Evolutionary conservation across 2,329 filamentous ascomycete species (phyloP).

Genomic region (Hypoxylon sp.): DNA sequence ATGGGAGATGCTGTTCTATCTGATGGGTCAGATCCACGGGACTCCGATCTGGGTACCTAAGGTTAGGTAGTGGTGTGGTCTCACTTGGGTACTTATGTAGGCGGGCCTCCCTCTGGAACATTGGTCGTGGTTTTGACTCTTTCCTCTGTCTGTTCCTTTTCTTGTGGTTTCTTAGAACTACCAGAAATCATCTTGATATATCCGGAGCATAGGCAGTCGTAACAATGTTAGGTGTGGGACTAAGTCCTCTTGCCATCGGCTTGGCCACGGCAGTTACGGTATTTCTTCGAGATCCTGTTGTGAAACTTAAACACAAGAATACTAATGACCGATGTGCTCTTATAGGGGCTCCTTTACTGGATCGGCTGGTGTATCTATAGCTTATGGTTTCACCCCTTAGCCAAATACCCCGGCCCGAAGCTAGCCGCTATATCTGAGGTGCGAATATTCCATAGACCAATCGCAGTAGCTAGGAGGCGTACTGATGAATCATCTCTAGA

Average conservation of each 20-base stretch:
- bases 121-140: no score
- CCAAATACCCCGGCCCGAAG: conserved; percentile 43
- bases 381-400: conserved; percentile 42
- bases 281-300: not conserved
- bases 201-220: not conserved
- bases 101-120: no score
- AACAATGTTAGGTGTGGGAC: conserved; percentile 8
- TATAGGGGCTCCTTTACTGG: conserved; percentile 24
- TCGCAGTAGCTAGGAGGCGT: not conserved
- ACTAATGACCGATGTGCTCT: not conserved
- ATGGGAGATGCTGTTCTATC: no score
- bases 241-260: conserved; percentile 4
- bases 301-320: not conserved
- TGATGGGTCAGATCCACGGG: no score
- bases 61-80: no score
- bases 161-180: not conserved
- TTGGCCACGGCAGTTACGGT: conserved; percentile 8
- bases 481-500: conserved; percentile 21
- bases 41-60: no score
- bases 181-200: not conserved
- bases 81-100: no score
- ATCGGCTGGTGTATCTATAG: conserved; percentile 38
- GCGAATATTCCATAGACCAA: not conserved
- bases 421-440: conserved; percentile 41
- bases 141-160: not conserved